phyloP scores from a whole-genome alignment of 305 asterid genomes.

The Rubia occidens region DNA sequence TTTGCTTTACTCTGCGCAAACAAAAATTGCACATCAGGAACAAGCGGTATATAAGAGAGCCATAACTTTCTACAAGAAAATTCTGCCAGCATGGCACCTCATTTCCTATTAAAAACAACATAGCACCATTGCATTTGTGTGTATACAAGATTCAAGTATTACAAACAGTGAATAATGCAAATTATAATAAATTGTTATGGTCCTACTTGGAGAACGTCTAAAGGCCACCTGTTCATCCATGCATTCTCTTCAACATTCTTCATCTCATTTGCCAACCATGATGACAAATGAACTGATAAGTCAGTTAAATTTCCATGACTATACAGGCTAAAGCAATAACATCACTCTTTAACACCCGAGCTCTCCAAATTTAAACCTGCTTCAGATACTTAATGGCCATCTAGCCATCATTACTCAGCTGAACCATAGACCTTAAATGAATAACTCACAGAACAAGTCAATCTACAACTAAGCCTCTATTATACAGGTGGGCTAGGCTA shows the following conservation, averaged over 20 bases:
- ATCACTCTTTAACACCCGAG: background rate
- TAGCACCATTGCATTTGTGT: too few relatives aligned
- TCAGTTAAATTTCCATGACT: background rate
- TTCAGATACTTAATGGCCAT: background rate
- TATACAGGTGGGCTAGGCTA: background rate
- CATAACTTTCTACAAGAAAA: background rate
- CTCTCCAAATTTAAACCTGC: background rate
- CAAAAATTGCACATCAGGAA: constrained; percentile 17
- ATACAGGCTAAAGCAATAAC: background rate
- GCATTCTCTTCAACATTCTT: background rate
- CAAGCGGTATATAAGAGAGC: background rate
- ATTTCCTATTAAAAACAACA: too few relatives aligned
- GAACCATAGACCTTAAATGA: background rate
- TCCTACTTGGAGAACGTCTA: background rate
- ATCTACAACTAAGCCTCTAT: background rate
- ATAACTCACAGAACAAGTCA: background rate
- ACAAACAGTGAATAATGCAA: background rate
- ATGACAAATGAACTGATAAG: too few relatives aligned
- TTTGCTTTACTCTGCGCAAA: constrained; percentile 81
- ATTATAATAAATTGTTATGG: background rate
- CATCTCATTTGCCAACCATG: background rate
- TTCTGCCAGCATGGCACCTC: background rate
- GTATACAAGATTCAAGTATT: too few relatives aligned
- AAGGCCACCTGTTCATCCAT: background rate
- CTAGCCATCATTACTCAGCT: background rate